These are phyloP conservation scores for Chondrostereum purpureum DNA, from an alignment of 1,284 basidiomycete genomes.

Conservation along the genomic window DNA sequence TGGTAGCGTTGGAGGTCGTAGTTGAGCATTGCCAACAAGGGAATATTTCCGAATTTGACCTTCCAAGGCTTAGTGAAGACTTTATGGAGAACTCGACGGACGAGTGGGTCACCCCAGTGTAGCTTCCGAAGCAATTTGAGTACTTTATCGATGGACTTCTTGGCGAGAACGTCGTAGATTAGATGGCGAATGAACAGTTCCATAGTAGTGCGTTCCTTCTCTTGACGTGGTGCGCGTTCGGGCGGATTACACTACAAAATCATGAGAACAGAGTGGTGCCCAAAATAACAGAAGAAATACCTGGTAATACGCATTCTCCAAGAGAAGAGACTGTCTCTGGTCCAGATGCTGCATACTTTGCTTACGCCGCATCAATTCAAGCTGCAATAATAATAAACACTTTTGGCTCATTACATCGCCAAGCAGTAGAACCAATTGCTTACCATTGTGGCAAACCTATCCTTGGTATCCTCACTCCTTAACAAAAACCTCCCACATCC, in stretches of 20 bases:
- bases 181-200: constrained; percentile 93
- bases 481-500: constrained; percentile 92
- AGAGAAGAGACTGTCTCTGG: constrained; percentile 78
- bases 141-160: constrained; percentile 91
- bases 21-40: constrained; percentile 88
- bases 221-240: constrained; percentile 79
- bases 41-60: constrained; percentile 86
- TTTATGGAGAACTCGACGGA: constrained; percentile 55
- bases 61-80: constrained; percentile 97
- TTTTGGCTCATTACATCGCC: constrained; percentile 12
- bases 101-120: constrained; percentile 82
- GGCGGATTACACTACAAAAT: constrained; percentile 86
- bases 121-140: constrained; percentile 88
- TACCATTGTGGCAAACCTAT: constrained; percentile 80
- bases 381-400: constrained; percentile 45
- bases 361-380: constrained; percentile 93
- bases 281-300: constrained; percentile 30
- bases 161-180: constrained; percentile 84
- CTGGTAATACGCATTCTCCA: constrained; percentile 99
- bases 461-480: constrained; percentile 81
- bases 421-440: constrained; percentile 16
- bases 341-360: constrained; percentile 91
- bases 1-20: constrained; percentile 93
- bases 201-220: constrained; percentile 82
- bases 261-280: constrained; percentile 6